A percentile compares a stretch with the other conserved stretches of the same genome.
phyloP scores from a whole-genome alignment of 129 eudicot species.

The Flaveria trinervia region DNA sequence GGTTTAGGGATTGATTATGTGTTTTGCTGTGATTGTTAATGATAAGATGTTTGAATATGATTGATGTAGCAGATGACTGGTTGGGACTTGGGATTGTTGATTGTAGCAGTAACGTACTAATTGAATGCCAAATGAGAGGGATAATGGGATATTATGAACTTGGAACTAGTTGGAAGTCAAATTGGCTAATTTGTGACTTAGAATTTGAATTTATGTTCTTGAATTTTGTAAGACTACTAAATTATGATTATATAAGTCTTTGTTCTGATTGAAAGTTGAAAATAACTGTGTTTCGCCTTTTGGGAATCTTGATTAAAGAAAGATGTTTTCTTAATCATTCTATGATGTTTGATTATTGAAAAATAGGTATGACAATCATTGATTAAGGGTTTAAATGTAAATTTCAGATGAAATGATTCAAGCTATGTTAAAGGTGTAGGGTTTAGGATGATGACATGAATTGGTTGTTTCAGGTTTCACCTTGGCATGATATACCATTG shows the following conservation, averaged over 20 bases:
- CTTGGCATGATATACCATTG: constrained; percentile 98
- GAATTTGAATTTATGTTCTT: neutral
- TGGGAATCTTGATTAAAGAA: neutral
- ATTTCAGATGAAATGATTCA: no score
- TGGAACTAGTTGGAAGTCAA: no score
- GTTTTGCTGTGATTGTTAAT: neutral
- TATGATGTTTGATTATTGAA: constrained; percentile 7
- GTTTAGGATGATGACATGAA: neutral
- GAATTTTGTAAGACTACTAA: neutral
- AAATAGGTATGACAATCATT: neutral
- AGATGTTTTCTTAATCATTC: neutral
- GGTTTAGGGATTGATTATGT: neutral
- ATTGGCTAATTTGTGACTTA: no score
- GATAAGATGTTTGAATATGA: no score
- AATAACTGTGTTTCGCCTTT: neutral
- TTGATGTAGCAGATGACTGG: no score
- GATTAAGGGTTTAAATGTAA: no score
- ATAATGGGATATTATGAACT: no score
- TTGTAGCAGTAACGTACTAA: neutral
- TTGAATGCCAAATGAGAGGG: neutral
- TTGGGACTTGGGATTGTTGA: neutral
- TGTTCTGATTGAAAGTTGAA: no score
- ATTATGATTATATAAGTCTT: neutral
- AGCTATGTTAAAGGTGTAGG: constrained; percentile 6
- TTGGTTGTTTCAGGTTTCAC: constrained; percentile 66